Evolutionary conservation across 768 basidiomycete genomes (phyloP).

Genomic region (Tricholoma furcatifolium): DNA sequence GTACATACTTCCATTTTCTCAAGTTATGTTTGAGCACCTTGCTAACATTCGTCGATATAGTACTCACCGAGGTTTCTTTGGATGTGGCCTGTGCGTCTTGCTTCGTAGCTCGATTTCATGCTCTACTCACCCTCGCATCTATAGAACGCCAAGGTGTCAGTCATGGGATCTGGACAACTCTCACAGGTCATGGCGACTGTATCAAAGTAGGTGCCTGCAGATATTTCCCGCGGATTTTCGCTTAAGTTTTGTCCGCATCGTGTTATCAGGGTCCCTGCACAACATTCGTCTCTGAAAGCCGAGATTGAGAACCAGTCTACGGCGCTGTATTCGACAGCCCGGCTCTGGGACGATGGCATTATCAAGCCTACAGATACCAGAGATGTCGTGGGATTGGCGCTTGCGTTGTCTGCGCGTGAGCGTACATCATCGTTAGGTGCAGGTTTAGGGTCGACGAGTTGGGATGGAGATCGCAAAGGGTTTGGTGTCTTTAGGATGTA

Average conservation of each 20-base stretch:
- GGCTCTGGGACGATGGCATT: slow-evolving; percentile 94
- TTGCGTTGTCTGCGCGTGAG: slow-evolving; percentile 69
- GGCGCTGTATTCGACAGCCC: slow-evolving; percentile 84
- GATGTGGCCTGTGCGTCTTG: slow-evolving; percentile 89
- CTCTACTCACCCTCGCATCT: slow-evolving; percentile 5
- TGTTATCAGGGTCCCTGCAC: slow-evolving; percentile 65
- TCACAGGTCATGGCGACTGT: slow-evolving; percentile 92
- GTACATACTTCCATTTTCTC: slow-evolving; percentile 46
- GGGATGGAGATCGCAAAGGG: slow-evolving; percentile 70
- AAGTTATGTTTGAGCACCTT: neutral
- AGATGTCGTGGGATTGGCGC: slow-evolving; percentile 83
- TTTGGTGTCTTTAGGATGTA: slow-evolving; percentile 94
- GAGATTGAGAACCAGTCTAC: slow-evolving; percentile 90
- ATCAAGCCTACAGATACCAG: slow-evolving; percentile 88
- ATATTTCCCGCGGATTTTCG: neutral
- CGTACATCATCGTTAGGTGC: slow-evolving; percentile 18
- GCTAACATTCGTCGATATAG: slow-evolving; percentile 41
- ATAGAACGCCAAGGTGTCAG: slow-evolving; percentile 88
- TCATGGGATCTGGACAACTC: slow-evolving; percentile 94
- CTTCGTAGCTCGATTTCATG: neutral
- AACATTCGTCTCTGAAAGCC: slow-evolving; percentile 69
- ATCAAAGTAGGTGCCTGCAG: slow-evolving; percentile 53
- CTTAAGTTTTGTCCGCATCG: neutral
- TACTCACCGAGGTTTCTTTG: slow-evolving; percentile 94
- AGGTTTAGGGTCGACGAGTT: slow-evolving; percentile 43